Base-by-base conservation (phyloP, 2,329 filamentous ascomycete genomes). In the Coccinonectria pachysandricola region DNA sequence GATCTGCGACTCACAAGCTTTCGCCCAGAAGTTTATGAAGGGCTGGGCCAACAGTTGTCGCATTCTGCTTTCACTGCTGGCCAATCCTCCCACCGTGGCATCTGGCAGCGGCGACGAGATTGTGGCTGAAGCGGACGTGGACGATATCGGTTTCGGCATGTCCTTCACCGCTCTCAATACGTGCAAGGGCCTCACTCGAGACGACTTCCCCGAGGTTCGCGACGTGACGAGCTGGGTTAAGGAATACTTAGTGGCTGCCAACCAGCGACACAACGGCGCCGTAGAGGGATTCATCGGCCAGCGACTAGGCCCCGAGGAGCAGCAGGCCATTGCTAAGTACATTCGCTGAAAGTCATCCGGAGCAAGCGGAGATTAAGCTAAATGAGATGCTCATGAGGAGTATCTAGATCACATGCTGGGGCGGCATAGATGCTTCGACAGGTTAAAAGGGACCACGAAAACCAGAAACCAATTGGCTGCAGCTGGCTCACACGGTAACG, bases 101-200 rank as follows among this genome's bases (percentile, higher is more conserved):
- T 59, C 64, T 10, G 71, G 78, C 2, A 60, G 68, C 18, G 77
- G 79, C 31, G 78, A 84, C 37, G 85, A 92, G 40, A 61, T 83
- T 26, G 78, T 93, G 37, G 72, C 75, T 8, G 91, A 96, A 50
- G 78, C 85, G 3, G 88, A 96, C 46, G 82, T 94, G 14, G 91
- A 98, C 45, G 91, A 98, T 52, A 76, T 95, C 40, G 79, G 84
- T 15, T 98, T 98, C 48, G 91, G 91, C 14, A 77, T 95, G 39
- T 88, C 86, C 7, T 98, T 93, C 58, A 96, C 91, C 1, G 79
- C 83, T 16, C 70, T 98, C 36, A 93, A 88, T 60, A 95, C 88
- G 0, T 91, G 88, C 61, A 84, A 79, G 52, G 76, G 76, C 32
- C 63, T 73, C 4, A 60, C 71, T 2, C 68, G 67, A 26, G 91